Conservation (phyloP, 2,329 filamentous ascomycete species). For the Fusarium lateritium region DNA sequence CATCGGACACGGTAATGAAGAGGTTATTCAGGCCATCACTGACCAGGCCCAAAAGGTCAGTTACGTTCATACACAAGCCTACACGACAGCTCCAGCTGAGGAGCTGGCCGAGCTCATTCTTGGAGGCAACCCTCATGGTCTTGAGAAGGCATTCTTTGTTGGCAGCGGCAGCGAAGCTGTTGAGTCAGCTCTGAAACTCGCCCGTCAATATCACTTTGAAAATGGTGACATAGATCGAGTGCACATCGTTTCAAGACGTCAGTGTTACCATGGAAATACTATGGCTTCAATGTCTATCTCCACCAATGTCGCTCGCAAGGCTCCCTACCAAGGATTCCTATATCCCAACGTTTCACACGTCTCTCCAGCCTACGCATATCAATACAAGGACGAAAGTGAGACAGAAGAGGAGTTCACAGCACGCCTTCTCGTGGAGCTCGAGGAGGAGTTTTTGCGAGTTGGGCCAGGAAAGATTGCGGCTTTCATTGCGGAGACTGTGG, state of each 20-base stretch:
- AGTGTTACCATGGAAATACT: constrained; percentile 28
- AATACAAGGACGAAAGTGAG: background rate
- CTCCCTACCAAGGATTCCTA: constrained; percentile 11
- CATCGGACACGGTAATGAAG: constrained; percentile 14
- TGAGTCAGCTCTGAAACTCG: constrained; percentile 64
- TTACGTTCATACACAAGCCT: constrained; percentile 26
- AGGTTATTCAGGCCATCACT: constrained; percentile 22
- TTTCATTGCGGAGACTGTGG: constrained; percentile 73
- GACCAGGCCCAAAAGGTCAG: constrained; percentile 24
- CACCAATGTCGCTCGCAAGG: constrained; percentile 16
- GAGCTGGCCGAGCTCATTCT: constrained; percentile 7
- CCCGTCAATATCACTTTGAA: constrained; percentile 60
- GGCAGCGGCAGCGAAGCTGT: constrained; percentile 55
- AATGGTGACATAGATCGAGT: constrained; percentile 1
- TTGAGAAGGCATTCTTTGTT: constrained; percentile 48
- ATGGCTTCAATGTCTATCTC: constrained; percentile 31
- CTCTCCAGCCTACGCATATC: constrained; percentile 20
- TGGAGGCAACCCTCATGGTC: background rate
- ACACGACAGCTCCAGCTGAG: constrained; percentile 23
- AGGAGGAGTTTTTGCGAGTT: constrained; percentile 11
- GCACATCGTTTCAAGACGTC: constrained; percentile 5
- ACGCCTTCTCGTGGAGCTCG: background rate
- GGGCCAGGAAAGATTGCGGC: constrained; percentile 54
- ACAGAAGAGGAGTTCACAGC: background rate
- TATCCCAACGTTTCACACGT: constrained; percentile 25